These are phyloP conservation scores for Phyllosticta citrichinensis DNA, from an alignment of 2,329 filamentous ascomycete species.

Conservation along the genomic window DNA sequence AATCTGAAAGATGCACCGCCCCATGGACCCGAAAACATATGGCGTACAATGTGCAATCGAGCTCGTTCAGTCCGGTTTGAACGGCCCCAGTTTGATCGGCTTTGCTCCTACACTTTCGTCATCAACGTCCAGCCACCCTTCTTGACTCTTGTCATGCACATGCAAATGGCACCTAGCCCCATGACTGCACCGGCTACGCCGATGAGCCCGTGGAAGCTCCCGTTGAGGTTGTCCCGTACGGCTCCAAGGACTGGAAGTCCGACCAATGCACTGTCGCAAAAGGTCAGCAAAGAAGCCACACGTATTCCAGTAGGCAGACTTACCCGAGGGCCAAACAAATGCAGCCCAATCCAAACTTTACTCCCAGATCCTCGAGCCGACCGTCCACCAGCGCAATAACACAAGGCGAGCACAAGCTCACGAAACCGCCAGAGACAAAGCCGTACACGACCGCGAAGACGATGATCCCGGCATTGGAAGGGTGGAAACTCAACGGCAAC, in stretches of 20 bases:
- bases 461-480: constrained; percentile 24
- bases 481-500: constrained; percentile 30
- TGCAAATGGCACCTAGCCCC: not conserved
- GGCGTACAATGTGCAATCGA: not conserved
- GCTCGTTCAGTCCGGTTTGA: not conserved
- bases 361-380: constrained; percentile 5
- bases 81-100: not conserved
- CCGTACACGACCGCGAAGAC: constrained; percentile 36
- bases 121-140: not conserved
- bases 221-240: constrained; percentile 4
- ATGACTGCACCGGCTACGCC: constrained; percentile 3
- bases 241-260: constrained; percentile 12
- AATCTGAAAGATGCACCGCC: not conserved
- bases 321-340: constrained; percentile 10
- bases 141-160: not conserved
- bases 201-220: not conserved
- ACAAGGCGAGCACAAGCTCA: constrained; percentile 27
- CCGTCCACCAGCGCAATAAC: constrained; percentile 5
- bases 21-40: no score
- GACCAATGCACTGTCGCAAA: not conserved
- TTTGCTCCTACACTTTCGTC: not conserved
- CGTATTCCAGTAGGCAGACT: not conserved
- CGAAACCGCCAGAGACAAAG: constrained; percentile 39
- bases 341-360: constrained; percentile 1
- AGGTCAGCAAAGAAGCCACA: not conserved